Evolutionary conservation across 192 early-diverging fungal species (phyloP).

Genomic region (Linnemannia hyalina): DNA sequence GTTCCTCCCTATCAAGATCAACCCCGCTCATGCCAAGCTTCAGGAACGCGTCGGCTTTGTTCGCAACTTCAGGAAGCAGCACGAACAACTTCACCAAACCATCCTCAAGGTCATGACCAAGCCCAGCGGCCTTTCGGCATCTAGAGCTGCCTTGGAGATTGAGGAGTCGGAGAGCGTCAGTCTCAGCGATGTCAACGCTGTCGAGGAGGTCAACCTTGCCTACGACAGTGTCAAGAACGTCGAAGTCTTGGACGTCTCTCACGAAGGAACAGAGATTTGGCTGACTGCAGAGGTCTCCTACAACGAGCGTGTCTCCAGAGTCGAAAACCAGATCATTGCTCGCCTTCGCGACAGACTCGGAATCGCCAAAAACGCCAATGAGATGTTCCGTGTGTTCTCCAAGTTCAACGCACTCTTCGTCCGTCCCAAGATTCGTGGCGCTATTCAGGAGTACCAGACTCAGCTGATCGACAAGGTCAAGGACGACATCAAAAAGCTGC

Average conservation of each 20-base stretch:
- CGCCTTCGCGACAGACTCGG: conserved; percentile 91
- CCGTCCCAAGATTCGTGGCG: conserved; percentile 98
- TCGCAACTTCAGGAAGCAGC: conserved; percentile 92
- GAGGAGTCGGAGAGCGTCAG: conserved; percentile 66
- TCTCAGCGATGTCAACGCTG: conserved; percentile 78
- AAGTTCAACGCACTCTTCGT: conserved; percentile 99
- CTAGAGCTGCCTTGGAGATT: conserved; percentile 53
- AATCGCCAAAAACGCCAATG: conserved; percentile 95
- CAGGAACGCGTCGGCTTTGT: conserved; percentile 96
- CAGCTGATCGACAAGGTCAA: conserved; percentile 98
- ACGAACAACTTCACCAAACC: conserved; percentile 98
- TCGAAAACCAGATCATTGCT: conserved; percentile 98
- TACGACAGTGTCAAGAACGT: conserved; percentile 94
- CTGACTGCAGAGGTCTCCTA: conserved; percentile 90
- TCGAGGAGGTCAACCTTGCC: conserved; percentile 90
- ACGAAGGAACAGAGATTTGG: conserved; percentile 96
- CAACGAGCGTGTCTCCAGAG: conserved; percentile 93
- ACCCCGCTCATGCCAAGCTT: conserved; percentile 88
- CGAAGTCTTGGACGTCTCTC: conserved; percentile 94
- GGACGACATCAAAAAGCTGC: conserved; percentile 95
- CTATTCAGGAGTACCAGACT: conserved; percentile 99
- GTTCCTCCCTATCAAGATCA: conserved; percentile 96
- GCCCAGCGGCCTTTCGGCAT: conserved; percentile 58
- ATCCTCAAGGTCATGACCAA: conserved; percentile 93
- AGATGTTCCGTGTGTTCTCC: conserved; percentile 99